Evolutionary conservation across 257 asterid genomes (phyloP).

Genomic region (Solanum pennellii): DNA sequence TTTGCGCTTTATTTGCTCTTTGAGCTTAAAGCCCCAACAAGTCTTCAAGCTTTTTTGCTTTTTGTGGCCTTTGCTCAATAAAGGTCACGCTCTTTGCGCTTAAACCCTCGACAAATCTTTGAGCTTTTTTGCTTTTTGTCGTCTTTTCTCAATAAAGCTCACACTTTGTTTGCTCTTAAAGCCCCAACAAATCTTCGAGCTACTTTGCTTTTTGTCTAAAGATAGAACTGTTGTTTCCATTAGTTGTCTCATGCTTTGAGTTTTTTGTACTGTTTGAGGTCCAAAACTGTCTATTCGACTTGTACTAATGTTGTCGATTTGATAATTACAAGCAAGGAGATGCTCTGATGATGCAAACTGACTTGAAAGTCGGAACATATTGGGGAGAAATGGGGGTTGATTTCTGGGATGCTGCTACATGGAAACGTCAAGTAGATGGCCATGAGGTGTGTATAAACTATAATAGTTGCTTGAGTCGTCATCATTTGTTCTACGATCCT

Average conservation of each 20-base stretch:
- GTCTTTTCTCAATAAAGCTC: too few relatives aligned
- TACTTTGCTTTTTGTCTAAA: neutral
- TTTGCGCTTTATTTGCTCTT: too few relatives aligned
- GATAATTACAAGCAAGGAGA: slow-evolving; percentile 48
- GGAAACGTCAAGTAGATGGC: slow-evolving; percentile 31
- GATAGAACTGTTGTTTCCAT: neutral
- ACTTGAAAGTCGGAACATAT: slow-evolving; percentile 59
- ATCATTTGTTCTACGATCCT: neutral
- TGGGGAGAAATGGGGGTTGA: slow-evolving; percentile 78
- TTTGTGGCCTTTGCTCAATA: too few relatives aligned
- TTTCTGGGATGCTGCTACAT: slow-evolving; percentile 55
- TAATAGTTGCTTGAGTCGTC: neutral
- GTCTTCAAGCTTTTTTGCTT: too few relatives aligned
- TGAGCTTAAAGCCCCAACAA: too few relatives aligned
- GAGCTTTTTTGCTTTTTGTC: neutral
- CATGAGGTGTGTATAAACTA: slow-evolving; percentile 47
- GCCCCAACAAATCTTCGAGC: too few relatives aligned
- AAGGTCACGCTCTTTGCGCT: too few relatives aligned
- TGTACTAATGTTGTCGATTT: neutral
- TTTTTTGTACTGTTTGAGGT: too few relatives aligned
- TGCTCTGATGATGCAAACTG: slow-evolving; percentile 38
- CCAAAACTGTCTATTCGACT: neutral
- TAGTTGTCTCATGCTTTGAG: neutral
- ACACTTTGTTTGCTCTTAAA: too few relatives aligned
- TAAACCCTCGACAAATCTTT: too few relatives aligned